Conservation (phyloP, 2,329 filamentous ascomycete genomes). For the Blumeriella jaapii region DNA sequence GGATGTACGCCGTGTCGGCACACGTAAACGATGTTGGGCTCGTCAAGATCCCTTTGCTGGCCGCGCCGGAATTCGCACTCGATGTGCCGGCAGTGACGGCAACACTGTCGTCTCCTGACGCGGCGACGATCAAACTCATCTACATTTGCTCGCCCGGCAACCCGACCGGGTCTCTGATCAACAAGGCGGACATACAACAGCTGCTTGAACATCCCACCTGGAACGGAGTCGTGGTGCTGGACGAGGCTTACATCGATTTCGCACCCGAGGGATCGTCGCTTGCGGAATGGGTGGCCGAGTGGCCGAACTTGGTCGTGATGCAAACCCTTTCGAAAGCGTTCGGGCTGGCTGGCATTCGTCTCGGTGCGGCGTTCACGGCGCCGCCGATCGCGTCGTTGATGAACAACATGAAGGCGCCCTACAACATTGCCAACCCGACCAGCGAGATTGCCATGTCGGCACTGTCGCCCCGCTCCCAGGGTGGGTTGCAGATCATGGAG, state of each 20-base stretch:
- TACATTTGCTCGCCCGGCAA: conserved; percentile 96
- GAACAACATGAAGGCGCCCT: conserved; percentile 90
- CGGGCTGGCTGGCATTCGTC: conserved; percentile 82
- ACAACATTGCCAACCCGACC: conserved; percentile 87
- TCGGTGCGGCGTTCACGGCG: conserved; percentile 75
- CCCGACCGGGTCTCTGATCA: conserved; percentile 71
- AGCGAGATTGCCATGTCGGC: conserved; percentile 69
- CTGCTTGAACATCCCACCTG: conserved; percentile 79
- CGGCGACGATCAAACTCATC: conserved; percentile 66
- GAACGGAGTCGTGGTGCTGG: conserved; percentile 89
- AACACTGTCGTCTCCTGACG: conserved; percentile 45
- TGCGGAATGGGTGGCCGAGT: conserved; percentile 83
- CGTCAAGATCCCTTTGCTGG: conserved; percentile 72
- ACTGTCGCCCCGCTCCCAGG: conserved; percentile 47
- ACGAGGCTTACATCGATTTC: conserved; percentile 97
- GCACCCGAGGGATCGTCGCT: conserved; percentile 67
- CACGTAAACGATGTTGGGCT: conserved; percentile 86
- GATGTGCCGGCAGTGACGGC: conserved; percentile 58
- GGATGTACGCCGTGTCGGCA: conserved; percentile 94
- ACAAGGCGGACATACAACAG: conserved; percentile 59
- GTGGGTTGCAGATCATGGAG: conserved; percentile 64
- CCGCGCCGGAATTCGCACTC: conserved; percentile 60
- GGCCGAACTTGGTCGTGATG: conserved; percentile 94
- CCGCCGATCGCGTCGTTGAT: conserved; percentile 65
- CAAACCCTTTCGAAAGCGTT: conserved; percentile 98